Evolutionary conservation across 2,329 filamentous ascomycete species (phyloP).

Genomic region (Neoarthrinium moseri): DNA sequence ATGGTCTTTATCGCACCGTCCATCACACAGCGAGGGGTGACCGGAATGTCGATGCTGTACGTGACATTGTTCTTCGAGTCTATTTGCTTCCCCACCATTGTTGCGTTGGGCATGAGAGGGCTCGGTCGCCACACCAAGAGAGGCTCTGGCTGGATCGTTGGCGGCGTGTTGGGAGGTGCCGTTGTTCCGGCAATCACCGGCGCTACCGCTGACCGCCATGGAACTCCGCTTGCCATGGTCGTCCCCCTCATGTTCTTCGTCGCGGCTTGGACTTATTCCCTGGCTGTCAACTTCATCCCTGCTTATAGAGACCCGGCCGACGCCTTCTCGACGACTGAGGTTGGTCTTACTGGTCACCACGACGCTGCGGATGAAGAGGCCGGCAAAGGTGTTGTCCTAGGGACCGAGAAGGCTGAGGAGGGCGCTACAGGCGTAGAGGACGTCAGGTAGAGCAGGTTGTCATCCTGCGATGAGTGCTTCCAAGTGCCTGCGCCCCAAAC

Average conservation of each 20-base stretch:
- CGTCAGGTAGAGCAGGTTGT: neutral
- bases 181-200: slow-evolving; percentile 72
- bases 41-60: slow-evolving; percentile 62
- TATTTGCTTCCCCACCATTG: slow-evolving; percentile 79
- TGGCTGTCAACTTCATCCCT: slow-evolving; percentile 66
- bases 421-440: neutral
- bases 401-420: slow-evolving; percentile 20
- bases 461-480: too few relatives aligned
- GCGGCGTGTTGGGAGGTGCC: slow-evolving; percentile 70
- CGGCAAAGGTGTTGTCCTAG: slow-evolving; percentile 9
- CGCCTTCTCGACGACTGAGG: slow-evolving; percentile 44
- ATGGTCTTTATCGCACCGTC: slow-evolving; percentile 60
- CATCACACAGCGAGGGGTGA: slow-evolving; percentile 44
- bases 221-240: slow-evolving; percentile 62
- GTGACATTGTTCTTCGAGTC: slow-evolving; percentile 76
- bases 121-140: slow-evolving; percentile 76
- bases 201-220: slow-evolving; percentile 61
- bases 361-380: slow-evolving; percentile 17
- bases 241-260: slow-evolving; percentile 63
- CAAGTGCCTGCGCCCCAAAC: too few relatives aligned
- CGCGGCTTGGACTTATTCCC: slow-evolving; percentile 53
- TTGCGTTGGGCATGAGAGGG: slow-evolving; percentile 73
- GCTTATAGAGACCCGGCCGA: slow-evolving; percentile 64
- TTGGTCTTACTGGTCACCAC: slow-evolving; percentile 31
- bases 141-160: slow-evolving; percentile 70